Percentiles rank a stretch among this genome's conserved stretches.
Evolutionary conservation across 768 basidiomycete genomes (phyloP).

Genomic region (Podaxis sp.): DNA sequence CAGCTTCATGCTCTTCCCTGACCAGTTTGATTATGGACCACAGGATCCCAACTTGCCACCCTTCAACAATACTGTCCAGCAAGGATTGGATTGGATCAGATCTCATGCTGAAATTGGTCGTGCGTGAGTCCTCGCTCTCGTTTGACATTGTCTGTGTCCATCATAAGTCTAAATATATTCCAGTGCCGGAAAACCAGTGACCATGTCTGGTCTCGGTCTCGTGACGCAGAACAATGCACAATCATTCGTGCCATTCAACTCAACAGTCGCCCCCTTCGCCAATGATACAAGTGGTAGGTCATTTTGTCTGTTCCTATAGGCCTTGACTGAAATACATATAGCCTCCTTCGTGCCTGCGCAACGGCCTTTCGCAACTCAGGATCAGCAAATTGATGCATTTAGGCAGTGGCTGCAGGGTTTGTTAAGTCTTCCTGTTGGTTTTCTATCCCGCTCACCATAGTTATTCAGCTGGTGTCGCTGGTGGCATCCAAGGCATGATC

Average conservation of each 20-base stretch:
- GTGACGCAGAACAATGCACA: constrained; percentile 55
- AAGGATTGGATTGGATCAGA: constrained; percentile 56
- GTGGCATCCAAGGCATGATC: constrained; percentile 42
- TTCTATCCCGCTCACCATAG: not conserved
- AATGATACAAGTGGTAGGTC: constrained; percentile 24
- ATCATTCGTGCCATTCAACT: constrained; percentile 64
- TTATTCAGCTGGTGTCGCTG: constrained; percentile 37
- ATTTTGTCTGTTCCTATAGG: not conserved
- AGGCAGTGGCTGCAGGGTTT: constrained; percentile 50
- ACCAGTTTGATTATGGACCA: constrained; percentile 56
- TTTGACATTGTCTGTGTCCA: not conserved
- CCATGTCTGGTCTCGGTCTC: constrained; percentile 59
- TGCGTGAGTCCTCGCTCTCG: constrained; percentile 34
- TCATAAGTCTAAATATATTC: constrained; percentile 3
- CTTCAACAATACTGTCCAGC: constrained; percentile 52
- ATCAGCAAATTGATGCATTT: constrained; percentile 55
- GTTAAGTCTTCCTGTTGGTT: constrained; percentile 13
- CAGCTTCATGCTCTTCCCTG: constrained; percentile 67
- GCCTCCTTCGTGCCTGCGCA: constrained; percentile 15
- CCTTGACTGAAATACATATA: not conserved
- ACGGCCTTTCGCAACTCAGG: constrained; percentile 48
- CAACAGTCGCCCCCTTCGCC: constrained; percentile 41
- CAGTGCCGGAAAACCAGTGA: constrained; percentile 56
- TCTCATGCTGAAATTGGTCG: constrained; percentile 42
- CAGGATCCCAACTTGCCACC: constrained; percentile 47